Base-by-base conservation (phyloP, 2,329 filamentous ascomycete genomes). In the Helotiales sp. region DNA sequence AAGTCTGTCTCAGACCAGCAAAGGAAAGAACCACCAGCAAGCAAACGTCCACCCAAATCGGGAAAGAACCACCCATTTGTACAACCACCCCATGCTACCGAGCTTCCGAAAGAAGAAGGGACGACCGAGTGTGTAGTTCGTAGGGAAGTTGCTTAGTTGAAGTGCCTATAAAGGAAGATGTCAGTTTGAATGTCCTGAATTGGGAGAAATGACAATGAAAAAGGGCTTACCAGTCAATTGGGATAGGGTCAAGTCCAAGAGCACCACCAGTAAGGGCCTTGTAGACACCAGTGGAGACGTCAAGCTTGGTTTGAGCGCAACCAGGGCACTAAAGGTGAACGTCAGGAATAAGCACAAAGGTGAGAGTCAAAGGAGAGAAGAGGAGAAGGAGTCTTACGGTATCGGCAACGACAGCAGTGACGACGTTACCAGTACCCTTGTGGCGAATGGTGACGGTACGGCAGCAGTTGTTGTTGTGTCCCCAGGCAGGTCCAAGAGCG, bases 381-480 rank as follows among this genome's bases (percentile, higher is more conserved):
- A n/a, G 3, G n/a, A n/a, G 52, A 11, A 32, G 3, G 6, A 15
- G 26, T n/a, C 54, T 26, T 17, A 57, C 54, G 57, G 57, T 60
- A 45, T 60, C 57, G 30, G 57, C 57, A 6, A 60, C 57, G 20
- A 60, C 15, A 6, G 57, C 57, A 7, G 13, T 28, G 24, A 37
- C 4, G 17, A 28, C 34, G 10, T 37, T 37, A 47, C 57, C 57
- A 47, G 40, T 60, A 7, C 15, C 24, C 40, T 11, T 37, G 37
- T 32, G 6, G 37, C 57, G 57, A 37, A 60, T 60, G 37, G 13
- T 30, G 24, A 60, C 40, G 13, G 13, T 20, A 15, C 28, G 43
- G 22, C 59, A 43, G 32, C 59, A 61, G 43, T 61, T n/a, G 13
- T 5, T 52, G 47, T 61, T 61, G 28, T 52, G 59, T 10, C 59